Base-by-base conservation (phyloP, 768 basidiomycete species). In the Leccinum aurantiacum region DNA sequence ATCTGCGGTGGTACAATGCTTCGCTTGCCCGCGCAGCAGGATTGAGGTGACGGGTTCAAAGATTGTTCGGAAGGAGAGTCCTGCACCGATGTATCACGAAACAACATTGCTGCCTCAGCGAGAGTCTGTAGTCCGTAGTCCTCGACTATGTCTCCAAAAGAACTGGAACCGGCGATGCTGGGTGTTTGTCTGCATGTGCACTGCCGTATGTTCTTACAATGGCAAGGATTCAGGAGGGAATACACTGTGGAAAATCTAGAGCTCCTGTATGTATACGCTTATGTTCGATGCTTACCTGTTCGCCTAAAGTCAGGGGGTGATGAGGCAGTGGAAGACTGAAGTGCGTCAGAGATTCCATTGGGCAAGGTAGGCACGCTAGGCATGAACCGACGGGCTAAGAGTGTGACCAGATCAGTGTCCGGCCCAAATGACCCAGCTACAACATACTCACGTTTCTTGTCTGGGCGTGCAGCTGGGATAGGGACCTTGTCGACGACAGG, bases 281-380 rank as follows among this genome's bases (percentile, higher is more conserved):
- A 19, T 6, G 27, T 33, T 13, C 7, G 24, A 33, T 49, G 4
- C 65, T 62, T 69, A 85, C 85, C 84, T 75, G 75, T 76, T 68
- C 83, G 84, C 53, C 82, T 77, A 47, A 77, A 69, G 68, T 83
- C 78, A 24, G 81, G 65, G 33, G 78, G 74, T 14, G 65, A 59
- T 24, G 69, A 57, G 38, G 63, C 62, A 15, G 63, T 58, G 33
- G 74, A 65, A 64, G 72, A 53, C 70, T 68, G 63, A 68, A 74
- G 35, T 50, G 79, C 79, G 71, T 89, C 89, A 58, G 80, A 82
- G 29, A 91, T 76, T 37, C 90, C 90, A 63, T 91, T 90, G 10
- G 90, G 90, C 41, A 91, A 72, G 1, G 89, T 81, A 13, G 90
- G 90, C 3, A 80, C 77, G 31, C 88, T 86, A 8, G 88, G 89